phyloP scores from a whole-genome alignment of 2,329 filamentous ascomycete genomes.

The Pyrenochaeta sp. region DNA sequence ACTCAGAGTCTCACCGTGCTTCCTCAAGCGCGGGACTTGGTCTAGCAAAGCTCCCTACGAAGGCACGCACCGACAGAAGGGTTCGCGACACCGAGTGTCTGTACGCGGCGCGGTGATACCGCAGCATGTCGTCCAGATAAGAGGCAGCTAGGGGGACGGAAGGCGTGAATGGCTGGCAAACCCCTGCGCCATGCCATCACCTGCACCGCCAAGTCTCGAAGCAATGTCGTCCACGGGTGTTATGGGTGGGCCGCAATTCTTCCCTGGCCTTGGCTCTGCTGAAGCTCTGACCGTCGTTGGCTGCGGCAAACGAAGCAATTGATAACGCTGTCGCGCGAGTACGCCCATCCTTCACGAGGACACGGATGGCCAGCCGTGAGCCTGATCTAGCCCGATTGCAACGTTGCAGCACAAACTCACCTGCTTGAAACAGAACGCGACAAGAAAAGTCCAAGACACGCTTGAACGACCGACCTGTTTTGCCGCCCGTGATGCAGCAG shows the following conservation, averaged over 20 bases:
- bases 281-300: constrained; percentile 16
- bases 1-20: neutral
- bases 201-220: constrained; percentile 36
- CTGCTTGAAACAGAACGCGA: constrained; percentile 41
- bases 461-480: constrained; percentile 8
- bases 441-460: constrained; percentile 30
- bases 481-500: constrained; percentile 14
- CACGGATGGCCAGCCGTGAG: neutral
- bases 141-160: constrained; percentile 13
- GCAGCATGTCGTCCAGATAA: constrained; percentile 25
- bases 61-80: neutral
- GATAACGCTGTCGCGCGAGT: constrained; percentile 23
- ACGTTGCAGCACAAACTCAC: constrained; percentile 32
- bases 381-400: constrained; percentile 34
- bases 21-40: neutral
- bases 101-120: constrained; percentile 1
- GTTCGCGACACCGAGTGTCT: neutral
- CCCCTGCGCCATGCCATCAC: constrained; percentile 22
- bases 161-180: constrained; percentile 14
- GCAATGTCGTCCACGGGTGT: constrained; percentile 27
- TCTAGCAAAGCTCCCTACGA: neutral
- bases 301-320: constrained; percentile 12
- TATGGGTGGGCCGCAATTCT: constrained; percentile 26
- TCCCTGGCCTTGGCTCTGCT: constrained; percentile 30
- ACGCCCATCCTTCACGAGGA: neutral